Base-by-base conservation (phyloP, 108 stramenopile species). In the Nitzschia sp. region DNA sequence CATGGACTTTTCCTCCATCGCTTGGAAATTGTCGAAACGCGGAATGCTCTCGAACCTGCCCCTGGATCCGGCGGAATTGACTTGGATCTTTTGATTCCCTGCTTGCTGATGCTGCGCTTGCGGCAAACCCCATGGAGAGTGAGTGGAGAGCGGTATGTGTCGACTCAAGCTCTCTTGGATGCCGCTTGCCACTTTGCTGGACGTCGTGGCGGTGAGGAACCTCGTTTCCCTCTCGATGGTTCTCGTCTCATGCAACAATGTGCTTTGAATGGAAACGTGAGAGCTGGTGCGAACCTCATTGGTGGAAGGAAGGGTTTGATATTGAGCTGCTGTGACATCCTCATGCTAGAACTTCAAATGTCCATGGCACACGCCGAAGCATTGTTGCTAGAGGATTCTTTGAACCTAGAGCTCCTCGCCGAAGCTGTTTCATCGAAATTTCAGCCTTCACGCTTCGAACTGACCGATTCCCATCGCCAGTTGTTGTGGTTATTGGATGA, bases 291-390 rank as follows among this genome's bases (percentile, higher is more conserved):
- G 8, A 79, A 84, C 50, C 63, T 94, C 8, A 57, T 91, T 64
- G 89, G 89, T 14, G 92, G 92, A 20, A 80, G 61, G 59, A 80
- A 85, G 68, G 92, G 92, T 9, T 70, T 93, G 0, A 61, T 90
- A 37, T 67, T 93, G 24, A 78, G 83, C 43, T 86, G 87, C 43
- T 83, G 80, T 40, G 74, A 89, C 67, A 70, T 93, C n/a, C 57
- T 93, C 1, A 77, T 79, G 19, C 25, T 70, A 19, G 63, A 60
- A 21, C 25, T 68, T 53, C 84, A 76, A n/a, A 50, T 90, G 9
- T 56, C 70, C 39, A 84, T 93, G 63, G 69, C 80, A 25, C 83
- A 80, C 43, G 89, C 92, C 14, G 92, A 93, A 75, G 48, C 69
- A 19, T 70, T 75, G 14, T 60, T 85, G 0, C 60, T 84, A 41